phyloP scores from a whole-genome alignment of 768 basidiomycete species.

The Lactarius sp. region DNA sequence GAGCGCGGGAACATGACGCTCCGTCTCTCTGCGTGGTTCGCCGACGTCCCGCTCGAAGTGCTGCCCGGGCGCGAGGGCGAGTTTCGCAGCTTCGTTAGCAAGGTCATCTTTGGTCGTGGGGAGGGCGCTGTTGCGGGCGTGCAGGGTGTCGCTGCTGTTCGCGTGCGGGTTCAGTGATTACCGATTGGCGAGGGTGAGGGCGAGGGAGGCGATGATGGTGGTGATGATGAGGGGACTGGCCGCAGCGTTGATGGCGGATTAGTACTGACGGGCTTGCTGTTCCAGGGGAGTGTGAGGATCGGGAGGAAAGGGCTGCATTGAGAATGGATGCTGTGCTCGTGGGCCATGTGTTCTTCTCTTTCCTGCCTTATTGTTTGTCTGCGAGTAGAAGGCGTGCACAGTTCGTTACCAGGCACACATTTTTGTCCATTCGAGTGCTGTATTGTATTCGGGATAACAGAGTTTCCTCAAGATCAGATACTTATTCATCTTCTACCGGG shows the following conservation, averaged over 20 bases:
- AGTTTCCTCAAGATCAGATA: too few species aligned
- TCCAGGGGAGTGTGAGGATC: slow-evolving; percentile 20
- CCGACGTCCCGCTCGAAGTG: slow-evolving; percentile 71
- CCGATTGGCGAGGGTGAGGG: not conserved
- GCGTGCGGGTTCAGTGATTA: slow-evolving; percentile 19
- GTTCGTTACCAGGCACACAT: too few species aligned
- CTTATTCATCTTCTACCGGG: too few species aligned
- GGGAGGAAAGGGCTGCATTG: slow-evolving; percentile 7
- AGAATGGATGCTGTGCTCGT: not conserved
- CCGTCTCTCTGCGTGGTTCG: slow-evolving; percentile 57
- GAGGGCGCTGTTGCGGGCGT: slow-evolving; percentile 21
- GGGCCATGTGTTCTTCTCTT: too few species aligned
- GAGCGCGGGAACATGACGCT: slow-evolving; percentile 52
- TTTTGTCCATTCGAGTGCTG: too few species aligned
- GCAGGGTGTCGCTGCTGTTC: too few species aligned
- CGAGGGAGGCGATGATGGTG: not conserved
- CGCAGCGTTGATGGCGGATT: not conserved
- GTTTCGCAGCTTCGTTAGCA: slow-evolving; percentile 71
- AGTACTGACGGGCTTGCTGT: slow-evolving; percentile 21
- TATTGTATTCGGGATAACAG: too few species aligned
- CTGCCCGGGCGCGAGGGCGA: slow-evolving; percentile 72
- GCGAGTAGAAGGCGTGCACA: too few species aligned
- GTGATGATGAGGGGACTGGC: not conserved
- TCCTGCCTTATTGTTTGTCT: too few species aligned
- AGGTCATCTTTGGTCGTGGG: slow-evolving; percentile 42